Percentiles rank a stretch among this genome's conserved stretches.
These are phyloP conservation scores for Amanita rimosa DNA, from an alignment of 768 basidiomycete species.

Conservation along the genomic window DNA sequence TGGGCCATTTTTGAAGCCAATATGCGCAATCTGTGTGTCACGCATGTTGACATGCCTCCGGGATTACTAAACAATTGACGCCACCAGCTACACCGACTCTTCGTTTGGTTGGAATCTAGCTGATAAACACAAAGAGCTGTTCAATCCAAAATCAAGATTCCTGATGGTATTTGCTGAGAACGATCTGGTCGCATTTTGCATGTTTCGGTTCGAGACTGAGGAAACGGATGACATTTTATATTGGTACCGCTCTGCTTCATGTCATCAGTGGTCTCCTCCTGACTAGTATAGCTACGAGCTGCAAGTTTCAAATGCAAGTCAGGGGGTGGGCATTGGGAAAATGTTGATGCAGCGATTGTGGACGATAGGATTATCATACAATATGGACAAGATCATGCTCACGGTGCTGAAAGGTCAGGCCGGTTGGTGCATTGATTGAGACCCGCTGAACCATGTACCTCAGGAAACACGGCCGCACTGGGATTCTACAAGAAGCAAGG, in stretches of 20 bases:
- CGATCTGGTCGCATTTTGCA: slow-evolving; percentile 28
- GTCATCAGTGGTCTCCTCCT: background rate
- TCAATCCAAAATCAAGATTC: slow-evolving; percentile 49
- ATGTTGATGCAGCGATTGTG: slow-evolving; percentile 37
- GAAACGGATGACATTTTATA: slow-evolving; percentile 50
- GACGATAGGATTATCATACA: slow-evolving; percentile 36
- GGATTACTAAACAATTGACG: background rate
- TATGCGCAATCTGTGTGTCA: slow-evolving; percentile 39
- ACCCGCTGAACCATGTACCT: background rate
- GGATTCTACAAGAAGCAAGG: slow-evolving; percentile 44
- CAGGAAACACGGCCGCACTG: slow-evolving; percentile 15
- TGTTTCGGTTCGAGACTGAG: slow-evolving; percentile 72
- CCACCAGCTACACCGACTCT: slow-evolving; percentile 37
- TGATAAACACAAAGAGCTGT: slow-evolving; percentile 49
- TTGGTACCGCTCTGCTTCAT: slow-evolving; percentile 34
- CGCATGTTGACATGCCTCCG: background rate
- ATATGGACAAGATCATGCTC: slow-evolving; percentile 62
- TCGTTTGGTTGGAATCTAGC: slow-evolving; percentile 58
- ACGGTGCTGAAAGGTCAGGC: slow-evolving; percentile 48
- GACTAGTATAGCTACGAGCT: slow-evolving; percentile 44
- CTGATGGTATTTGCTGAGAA: slow-evolving; percentile 26
- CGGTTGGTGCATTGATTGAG: background rate
- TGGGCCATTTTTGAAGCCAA: slow-evolving; percentile 47
- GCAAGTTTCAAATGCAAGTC: slow-evolving; percentile 37
- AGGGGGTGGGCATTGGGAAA: slow-evolving; percentile 49